Conservation (phyloP, 2,329 filamentous ascomycete species). For the Claviceps paspali region DNA sequence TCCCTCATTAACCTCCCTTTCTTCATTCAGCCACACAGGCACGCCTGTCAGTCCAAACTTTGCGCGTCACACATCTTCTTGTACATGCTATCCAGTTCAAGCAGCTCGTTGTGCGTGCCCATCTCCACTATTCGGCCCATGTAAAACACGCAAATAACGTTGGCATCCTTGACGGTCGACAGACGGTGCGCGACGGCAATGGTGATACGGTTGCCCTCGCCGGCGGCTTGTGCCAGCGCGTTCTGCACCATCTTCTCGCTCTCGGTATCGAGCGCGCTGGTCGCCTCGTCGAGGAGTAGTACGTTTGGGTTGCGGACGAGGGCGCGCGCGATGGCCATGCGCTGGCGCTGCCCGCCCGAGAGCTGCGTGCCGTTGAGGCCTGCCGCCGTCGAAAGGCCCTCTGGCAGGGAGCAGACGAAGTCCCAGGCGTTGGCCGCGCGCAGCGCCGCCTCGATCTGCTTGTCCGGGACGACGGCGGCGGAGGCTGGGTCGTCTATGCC, state of each 20-base stretch:
- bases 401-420: conserved; percentile 65
- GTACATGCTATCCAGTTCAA: conserved; percentile 30
- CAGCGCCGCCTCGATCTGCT: conserved; percentile 27
- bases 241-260: conserved; percentile 36
- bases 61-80: conserved; percentile 24
- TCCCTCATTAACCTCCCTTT: too few relatives aligned
- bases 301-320: conserved; percentile 48
- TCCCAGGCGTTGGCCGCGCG: conserved; percentile 32
- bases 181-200: conserved; percentile 88
- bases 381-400: conserved; percentile 77
- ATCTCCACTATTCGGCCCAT: conserved; percentile 38
- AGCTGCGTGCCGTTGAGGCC: conserved; percentile 41
- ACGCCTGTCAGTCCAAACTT: too few relatives aligned
- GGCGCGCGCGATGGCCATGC: conserved; percentile 54
- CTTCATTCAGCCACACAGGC: too few relatives aligned
- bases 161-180: conserved; percentile 68
- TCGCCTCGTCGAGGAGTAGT: conserved; percentile 32
- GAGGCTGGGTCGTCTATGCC: conserved; percentile 7
- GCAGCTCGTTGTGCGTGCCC: conserved; percentile 40
- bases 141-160: conserved; percentile 47
- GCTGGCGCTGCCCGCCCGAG: conserved; percentile 56
- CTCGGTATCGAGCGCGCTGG: conserved; percentile 48
- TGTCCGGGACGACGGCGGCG: conserved; percentile 13
- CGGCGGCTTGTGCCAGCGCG: conserved; percentile 48
- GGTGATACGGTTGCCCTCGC: conserved; percentile 73